A percentile compares a stretch with the other conserved stretches of the same genome.
Evolutionary conservation across 208 protist genomes (phyloP).

Genomic region (Trypanosoma rangeli): DNA sequence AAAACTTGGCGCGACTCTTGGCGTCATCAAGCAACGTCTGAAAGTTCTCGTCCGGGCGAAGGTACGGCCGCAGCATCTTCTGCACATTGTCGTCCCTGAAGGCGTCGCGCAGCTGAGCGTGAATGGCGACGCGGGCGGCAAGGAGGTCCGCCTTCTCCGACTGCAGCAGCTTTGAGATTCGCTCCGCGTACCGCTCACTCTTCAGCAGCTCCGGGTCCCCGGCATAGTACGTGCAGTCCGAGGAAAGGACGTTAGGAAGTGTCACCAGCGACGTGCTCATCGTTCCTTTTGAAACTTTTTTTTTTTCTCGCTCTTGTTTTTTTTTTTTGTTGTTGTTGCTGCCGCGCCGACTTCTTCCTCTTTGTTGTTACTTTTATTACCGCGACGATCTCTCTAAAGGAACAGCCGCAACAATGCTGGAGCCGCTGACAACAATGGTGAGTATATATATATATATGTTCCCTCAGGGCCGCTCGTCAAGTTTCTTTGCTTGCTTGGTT

Average conservation of each 20-base stretch:
- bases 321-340: not conserved
- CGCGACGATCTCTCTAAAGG: not conserved
- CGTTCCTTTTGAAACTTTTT: not conserved
- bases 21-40: slow-evolving; percentile 44
- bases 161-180: slow-evolving; percentile 46
- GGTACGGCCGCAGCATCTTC: slow-evolving; percentile 52
- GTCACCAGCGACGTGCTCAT: slow-evolving; percentile 60
- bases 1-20: slow-evolving; percentile 74
- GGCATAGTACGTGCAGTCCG: slow-evolving; percentile 79
- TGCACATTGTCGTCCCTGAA: slow-evolving; percentile 62
- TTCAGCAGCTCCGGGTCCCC: slow-evolving; percentile 61
- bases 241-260: slow-evolving; percentile 57
- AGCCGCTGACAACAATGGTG: too few species aligned
- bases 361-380: slow-evolving; percentile 7
- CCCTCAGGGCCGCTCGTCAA: too few species aligned
- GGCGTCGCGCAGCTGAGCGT: slow-evolving; percentile 74
- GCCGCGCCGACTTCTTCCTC: not conserved
- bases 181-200: slow-evolving; percentile 43
- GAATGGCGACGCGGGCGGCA: slow-evolving; percentile 68
- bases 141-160: slow-evolving; percentile 64
- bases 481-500: too few species aligned
- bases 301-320: slow-evolving; percentile 10
- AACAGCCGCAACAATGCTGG: too few species aligned
- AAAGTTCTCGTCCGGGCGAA: slow-evolving; percentile 51
- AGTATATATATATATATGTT: too few species aligned